Evolutionary conservation across 2,329 filamentous ascomycete species (phyloP), one percentile per base, ranked within the genome.

Genomic region (Metarhizium album): DNA sequence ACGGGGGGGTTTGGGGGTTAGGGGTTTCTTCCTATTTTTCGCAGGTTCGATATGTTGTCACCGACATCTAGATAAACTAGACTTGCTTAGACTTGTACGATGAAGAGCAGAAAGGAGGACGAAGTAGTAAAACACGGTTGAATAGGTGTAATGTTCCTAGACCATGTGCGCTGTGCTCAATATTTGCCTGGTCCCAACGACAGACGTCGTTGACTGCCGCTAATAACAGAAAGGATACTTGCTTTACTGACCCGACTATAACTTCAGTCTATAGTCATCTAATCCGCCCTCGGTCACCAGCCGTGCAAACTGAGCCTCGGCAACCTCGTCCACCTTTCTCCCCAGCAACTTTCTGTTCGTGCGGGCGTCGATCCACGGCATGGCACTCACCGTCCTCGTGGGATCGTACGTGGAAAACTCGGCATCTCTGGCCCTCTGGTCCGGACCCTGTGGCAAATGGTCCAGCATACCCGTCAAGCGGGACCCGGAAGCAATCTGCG

Each of bases 291-390:
- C 46, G 2, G 35, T 14, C 11, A 55, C 18, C 24, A 52, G n/a
- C 1, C 47, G 45, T 3, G 31, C 29, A 40, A 51, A 51, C 38
- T 54, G 47, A 3, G 37, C 11, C 20, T 54, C 52, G 7, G 50
- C 48, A 23, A 48, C 50, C 29, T 49, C 43, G 18, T 49, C 53
- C 1, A 48, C 43, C 37, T 51, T 52, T 18, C 51, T 50, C 18
- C 45, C 50, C 11, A 52, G 27, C 33, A 55, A 40, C 11, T 51
- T 45, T 2, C 9, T 46, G 22, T 55, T 58, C 29, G 50, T 54
- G 3, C 24, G 35, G 9, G 52, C 42, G 23, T 57, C 52, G 8
- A 57, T 43, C 53, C 52, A 58, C n/a, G 55, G 48, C 40, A 49
- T 54, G 1, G 45, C 22, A 18, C 55, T 58, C 20, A 48, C 43